Base-by-base conservation (phyloP, 169 alveolate species). In the Plasmodium berghei region DNA sequence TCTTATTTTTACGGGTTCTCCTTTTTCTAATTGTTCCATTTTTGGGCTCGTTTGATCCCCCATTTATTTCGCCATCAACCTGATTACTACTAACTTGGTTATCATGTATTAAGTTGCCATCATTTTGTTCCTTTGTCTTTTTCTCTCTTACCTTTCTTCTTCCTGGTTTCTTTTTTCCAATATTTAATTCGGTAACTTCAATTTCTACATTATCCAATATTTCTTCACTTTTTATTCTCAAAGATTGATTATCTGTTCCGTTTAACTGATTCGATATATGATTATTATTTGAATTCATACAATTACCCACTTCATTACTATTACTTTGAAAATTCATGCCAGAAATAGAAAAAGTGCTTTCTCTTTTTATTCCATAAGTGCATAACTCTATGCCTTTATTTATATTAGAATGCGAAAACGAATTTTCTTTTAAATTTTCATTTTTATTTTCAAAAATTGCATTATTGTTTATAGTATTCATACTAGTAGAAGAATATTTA, bases 81-180 rank as follows among this genome's bases (percentile, higher is more conserved):
- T 18, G 16, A 42, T 56, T 83, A 62, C 46, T 26, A 20, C 40
- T 18, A 14, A 18, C 49, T 42, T 67, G 85, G 34, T 49, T 71
- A 54, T 83, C 72, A 58, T 83, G 61, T 49, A 62, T 22, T 18
- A 45, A 55, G n/a, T 67, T 48, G 26, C 69, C 85, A 26, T 83
- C 90, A 42, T 66, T 61, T 14, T 26, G 22, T 20, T 20, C 34
- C 55, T 80, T 80, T 66, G 34, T 70, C 48, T 83, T 83, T 72
- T 67, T 54, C 16, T 49, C 58, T 61, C 61, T 83, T 28, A 58
- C 46, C 49, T 46, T 83, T 67, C 90, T 83, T 72, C 58, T 83
- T 9, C 24, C 24, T 16, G 40, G 40, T 59, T 67, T 67, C 34
- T 9, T 69, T 67, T 66, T 28, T 61, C 64, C 83, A 5, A 14